Percentiles rank a stretch among this genome's conserved stretches.
phyloP scores from a whole-genome alignment of 164 flowering plant species.

The Piper betle region DNA sequence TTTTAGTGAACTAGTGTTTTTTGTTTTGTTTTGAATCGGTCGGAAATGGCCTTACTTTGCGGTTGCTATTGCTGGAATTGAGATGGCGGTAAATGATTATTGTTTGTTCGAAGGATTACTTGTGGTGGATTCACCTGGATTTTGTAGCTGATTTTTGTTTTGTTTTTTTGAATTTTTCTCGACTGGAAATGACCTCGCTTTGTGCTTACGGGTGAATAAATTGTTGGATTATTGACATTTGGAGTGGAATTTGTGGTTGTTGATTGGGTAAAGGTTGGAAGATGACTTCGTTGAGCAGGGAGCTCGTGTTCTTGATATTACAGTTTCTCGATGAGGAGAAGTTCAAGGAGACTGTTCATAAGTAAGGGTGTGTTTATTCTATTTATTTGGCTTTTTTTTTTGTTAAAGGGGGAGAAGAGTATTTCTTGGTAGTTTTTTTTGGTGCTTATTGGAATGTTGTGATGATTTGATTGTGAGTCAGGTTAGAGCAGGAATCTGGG shows the following conservation, averaged over 20 bases:
- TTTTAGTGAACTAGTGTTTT: too few species aligned
- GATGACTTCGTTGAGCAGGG: conserved; percentile 27
- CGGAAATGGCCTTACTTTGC: too few species aligned
- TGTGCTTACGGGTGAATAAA: neutral
- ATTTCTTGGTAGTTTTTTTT: neutral
- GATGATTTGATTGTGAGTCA: conserved; percentile 4
- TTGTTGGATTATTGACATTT: neutral
- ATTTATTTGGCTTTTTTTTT: neutral
- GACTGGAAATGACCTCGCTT: neutral
- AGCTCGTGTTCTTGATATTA: conserved; percentile 25
- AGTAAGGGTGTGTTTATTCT: conserved; percentile 11
- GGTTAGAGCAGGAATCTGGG: conserved; percentile 51
- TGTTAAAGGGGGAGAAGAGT: too few species aligned
- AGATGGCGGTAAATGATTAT: too few species aligned
- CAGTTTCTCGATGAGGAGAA: conserved; percentile 34
- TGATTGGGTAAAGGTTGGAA: neutral
- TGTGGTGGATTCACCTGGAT: neutral
- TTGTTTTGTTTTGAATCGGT: too few species aligned
- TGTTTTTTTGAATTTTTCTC: neutral
- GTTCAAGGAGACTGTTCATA: conserved; percentile 27
- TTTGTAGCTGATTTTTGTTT: neutral
- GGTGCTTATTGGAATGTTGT: neutral
- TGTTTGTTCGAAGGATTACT: too few species aligned
- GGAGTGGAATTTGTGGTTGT: neutral
- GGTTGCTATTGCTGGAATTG: too few species aligned